phyloP scores from a whole-genome alignment of 495 filamentous ascomycete species.

The Gamarada debralockiae region DNA sequence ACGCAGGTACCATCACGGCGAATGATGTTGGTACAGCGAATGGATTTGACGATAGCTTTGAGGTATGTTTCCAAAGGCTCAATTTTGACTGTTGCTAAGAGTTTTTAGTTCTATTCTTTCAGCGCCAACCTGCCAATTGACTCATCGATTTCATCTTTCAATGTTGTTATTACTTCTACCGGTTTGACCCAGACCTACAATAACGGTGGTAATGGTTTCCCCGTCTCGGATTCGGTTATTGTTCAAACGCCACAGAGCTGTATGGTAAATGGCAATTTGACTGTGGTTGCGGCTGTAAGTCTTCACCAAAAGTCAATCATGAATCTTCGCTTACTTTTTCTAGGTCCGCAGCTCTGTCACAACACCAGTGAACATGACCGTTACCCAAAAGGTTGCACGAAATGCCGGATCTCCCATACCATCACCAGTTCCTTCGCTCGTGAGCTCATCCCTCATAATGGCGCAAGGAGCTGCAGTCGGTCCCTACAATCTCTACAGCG shows the following conservation, averaged over 20 bases:
- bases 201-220: slow-evolving; percentile 36
- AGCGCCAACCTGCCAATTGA: slow-evolving; percentile 25
- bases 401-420: slow-evolving; percentile 25
- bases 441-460: slow-evolving; percentile 40
- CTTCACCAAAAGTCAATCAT: background rate
- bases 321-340: slow-evolving; percentile 14
- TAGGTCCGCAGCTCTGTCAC: slow-evolving; percentile 47
- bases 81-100: background rate
- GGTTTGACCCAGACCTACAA: slow-evolving; percentile 26
- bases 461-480: slow-evolving; percentile 45
- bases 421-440: slow-evolving; percentile 45
- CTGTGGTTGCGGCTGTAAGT: slow-evolving; percentile 34
- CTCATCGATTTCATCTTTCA: slow-evolving; percentile 37
- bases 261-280: slow-evolving; percentile 27
- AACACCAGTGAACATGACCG: slow-evolving; percentile 36
- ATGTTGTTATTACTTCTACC: slow-evolving; percentile 25
- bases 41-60: slow-evolving; percentile 58
- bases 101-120: slow-evolving; percentile 33
- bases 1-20: slow-evolving; percentile 39
- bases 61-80: slow-evolving; percentile 30
- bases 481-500: slow-evolving; percentile 49
- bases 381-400: slow-evolving; percentile 46
- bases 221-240: slow-evolving; percentile 33
- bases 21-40: slow-evolving; percentile 38
- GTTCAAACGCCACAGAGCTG: slow-evolving; percentile 36